Percentiles rank a stretch among this genome's conserved stretches.
phyloP scores from a whole-genome alignment of 768 basidiomycete genomes.

The Suillus hirtellus region DNA sequence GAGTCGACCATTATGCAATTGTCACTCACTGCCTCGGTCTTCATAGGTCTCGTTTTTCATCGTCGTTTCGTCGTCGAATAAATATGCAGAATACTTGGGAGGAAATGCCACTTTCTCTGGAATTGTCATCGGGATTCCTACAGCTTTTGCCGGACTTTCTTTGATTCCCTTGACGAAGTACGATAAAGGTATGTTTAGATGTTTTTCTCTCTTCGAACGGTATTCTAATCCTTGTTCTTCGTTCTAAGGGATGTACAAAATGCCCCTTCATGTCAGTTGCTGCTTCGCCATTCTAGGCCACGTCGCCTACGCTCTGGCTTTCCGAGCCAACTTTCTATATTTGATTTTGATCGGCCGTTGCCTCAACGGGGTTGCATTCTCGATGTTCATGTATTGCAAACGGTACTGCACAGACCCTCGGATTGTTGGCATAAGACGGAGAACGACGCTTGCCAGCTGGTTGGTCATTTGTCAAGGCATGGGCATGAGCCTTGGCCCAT shows the following conservation, averaged over 20 bases:
- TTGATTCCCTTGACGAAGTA: conserved; percentile 56
- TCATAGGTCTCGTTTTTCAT: conserved; percentile 66
- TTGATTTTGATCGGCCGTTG: conserved; percentile 73
- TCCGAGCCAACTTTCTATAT: conserved; percentile 58
- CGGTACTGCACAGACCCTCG: conserved; percentile 69
- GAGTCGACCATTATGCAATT: neutral
- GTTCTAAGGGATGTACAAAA: conserved; percentile 48
- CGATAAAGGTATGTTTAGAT: conserved; percentile 49
- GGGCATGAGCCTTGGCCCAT: conserved; percentile 65
- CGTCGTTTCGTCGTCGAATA: conserved; percentile 64
- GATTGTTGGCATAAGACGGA: conserved; percentile 61
- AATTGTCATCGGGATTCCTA: conserved; percentile 65
- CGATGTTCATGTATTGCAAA: conserved; percentile 68
- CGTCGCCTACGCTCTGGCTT: conserved; percentile 62
- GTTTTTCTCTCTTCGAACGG: neutral
- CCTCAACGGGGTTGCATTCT: conserved; percentile 60
- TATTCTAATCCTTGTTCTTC: neutral
- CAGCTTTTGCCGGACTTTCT: conserved; percentile 57
- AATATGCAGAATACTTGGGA: conserved; percentile 62
- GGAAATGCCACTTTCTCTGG: conserved; percentile 74
- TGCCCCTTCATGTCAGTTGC: conserved; percentile 58
- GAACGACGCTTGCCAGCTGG: conserved; percentile 67
- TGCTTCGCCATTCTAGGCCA: conserved; percentile 53
- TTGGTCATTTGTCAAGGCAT: conserved; percentile 64
- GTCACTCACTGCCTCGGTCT: neutral